Percentiles rank a stretch among this genome's conserved stretches.
These are phyloP conservation scores for Phytophthora sojae DNA, from an alignment of 352 stramenopile species.

Conservation along the genomic window DNA sequence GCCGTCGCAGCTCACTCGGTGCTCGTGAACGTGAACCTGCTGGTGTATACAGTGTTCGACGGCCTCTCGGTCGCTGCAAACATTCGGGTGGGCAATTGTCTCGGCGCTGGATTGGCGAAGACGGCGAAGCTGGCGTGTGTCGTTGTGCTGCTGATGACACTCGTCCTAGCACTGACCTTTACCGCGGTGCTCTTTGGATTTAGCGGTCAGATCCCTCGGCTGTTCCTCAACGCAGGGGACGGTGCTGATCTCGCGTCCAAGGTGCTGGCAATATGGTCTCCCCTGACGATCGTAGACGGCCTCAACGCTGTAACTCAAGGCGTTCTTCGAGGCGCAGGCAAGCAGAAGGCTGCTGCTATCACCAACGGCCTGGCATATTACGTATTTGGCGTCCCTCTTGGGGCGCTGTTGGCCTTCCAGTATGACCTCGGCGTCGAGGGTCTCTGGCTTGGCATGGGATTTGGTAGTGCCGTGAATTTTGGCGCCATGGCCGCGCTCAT, in stretches of 20 bases:
- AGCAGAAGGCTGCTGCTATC: conserved; percentile 56
- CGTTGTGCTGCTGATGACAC: conserved; percentile 36
- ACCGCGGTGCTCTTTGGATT: conserved; percentile 26
- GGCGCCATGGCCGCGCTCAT: conserved; percentile 34
- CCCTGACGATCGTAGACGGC: conserved; percentile 55
- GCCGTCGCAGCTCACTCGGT: conserved; percentile 63
- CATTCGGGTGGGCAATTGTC: conserved; percentile 64
- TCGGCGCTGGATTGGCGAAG: conserved; percentile 46
- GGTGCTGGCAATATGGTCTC: conserved; percentile 47
- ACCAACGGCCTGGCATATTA: conserved; percentile 78
- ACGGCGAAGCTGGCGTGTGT: conserved; percentile 48
- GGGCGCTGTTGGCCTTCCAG: conserved; percentile 58
- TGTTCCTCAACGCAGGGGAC: conserved; percentile 48
- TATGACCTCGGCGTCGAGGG: conserved; percentile 49
- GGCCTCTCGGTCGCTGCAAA: conserved; percentile 58
- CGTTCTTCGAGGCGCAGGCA: conserved; percentile 66
- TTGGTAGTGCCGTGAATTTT: conserved; percentile 39
- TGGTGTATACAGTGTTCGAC: conserved; percentile 66
- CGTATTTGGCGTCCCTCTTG: conserved; percentile 65
- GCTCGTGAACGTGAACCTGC: conserved; percentile 59
- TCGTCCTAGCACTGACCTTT: conserved; percentile 34
- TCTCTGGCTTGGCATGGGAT: conserved; percentile 60
- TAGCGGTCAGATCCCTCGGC: conserved; percentile 27
- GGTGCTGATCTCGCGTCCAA: conserved; percentile 41
- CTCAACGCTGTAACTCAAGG: conserved; percentile 61